Evolutionary conservation across 2,329 filamentous ascomycete species (phyloP).

Genomic region (Xylariomycetidae sp.): DNA sequence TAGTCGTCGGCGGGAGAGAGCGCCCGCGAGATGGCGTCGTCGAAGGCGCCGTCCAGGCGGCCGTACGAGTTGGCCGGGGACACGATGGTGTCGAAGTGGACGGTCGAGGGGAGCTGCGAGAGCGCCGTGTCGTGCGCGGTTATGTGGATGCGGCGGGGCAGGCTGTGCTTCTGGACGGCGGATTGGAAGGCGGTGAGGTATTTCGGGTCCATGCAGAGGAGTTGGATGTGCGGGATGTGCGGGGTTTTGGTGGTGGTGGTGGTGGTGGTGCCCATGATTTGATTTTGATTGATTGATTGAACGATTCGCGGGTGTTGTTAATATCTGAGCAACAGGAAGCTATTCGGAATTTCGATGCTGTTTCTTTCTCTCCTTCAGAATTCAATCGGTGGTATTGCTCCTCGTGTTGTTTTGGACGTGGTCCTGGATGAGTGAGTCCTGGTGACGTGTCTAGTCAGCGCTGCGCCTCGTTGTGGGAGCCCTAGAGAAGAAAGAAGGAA

Average conservation of each 20-base stretch:
- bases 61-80: slow-evolving; percentile 53
- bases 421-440: no score
- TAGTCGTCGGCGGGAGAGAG: slow-evolving; percentile 42
- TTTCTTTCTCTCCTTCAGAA: no score
- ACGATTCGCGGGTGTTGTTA: no score
- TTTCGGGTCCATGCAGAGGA: slow-evolving; percentile 36
- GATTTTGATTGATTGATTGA: no score
- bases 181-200: slow-evolving; percentile 35
- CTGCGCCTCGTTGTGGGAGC: no score
- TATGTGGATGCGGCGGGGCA: slow-evolving; percentile 24
- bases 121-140: slow-evolving; percentile 37
- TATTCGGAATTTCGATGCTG: no score
- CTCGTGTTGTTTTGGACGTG: no score
- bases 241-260: slow-evolving; percentile 1
- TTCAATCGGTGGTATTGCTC: no score
- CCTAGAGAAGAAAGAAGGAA: no score
- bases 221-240: slow-evolving; percentile 33
- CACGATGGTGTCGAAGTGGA: slow-evolving; percentile 44
- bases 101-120: slow-evolving; percentile 26
- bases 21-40: slow-evolving; percentile 47
- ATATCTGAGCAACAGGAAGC: no score
- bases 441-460: no score
- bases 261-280: no score
- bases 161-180: slow-evolving; percentile 29
- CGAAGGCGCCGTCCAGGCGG: slow-evolving; percentile 49